Conservation (phyloP, 306 rosid genomes). For the Betula pendula region DNA sequence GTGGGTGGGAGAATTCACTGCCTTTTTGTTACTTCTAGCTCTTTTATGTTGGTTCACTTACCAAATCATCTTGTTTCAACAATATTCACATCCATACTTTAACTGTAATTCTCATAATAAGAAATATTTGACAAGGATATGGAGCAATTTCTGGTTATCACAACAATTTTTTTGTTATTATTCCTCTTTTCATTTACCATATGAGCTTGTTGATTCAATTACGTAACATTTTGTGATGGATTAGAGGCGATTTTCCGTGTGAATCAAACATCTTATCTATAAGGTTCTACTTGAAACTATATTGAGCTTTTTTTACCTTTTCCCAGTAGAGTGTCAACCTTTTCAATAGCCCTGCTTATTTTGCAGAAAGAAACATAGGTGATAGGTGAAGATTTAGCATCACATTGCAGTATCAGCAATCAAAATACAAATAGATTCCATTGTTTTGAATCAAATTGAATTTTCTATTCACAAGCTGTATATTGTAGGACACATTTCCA, state of each 20-base stretch:
- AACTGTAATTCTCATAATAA: constrained; percentile 22
- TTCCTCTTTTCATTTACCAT: background rate
- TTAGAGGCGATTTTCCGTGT: background rate
- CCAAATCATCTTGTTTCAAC: constrained; percentile 17
- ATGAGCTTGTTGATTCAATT: background rate
- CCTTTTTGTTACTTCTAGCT: constrained; percentile 22
- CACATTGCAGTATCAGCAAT: constrained; percentile 14
- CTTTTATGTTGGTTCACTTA: constrained; percentile 16
- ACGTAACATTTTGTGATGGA: background rate
- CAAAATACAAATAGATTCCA: constrained; percentile 17
- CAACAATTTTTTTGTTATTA: background rate
- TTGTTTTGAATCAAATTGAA: constrained; percentile 10
- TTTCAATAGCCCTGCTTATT: background rate
- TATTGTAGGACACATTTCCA: constrained; percentile 10
- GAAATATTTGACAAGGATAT: constrained; percentile 13
- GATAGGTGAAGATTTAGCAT: constrained; percentile 1
- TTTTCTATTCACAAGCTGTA: constrained; percentile 28
- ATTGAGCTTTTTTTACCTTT: background rate
- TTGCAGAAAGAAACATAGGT: background rate
- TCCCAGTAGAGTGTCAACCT: background rate
- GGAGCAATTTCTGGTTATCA: background rate
- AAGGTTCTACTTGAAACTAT: background rate
- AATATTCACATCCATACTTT: constrained; percentile 9
- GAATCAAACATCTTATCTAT: background rate
- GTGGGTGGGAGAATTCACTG: constrained; percentile 32